Evolutionary conservation across 1,284 basidiomycete genomes (phyloP).

Genomic region (Porogramme epimiltina): DNA sequence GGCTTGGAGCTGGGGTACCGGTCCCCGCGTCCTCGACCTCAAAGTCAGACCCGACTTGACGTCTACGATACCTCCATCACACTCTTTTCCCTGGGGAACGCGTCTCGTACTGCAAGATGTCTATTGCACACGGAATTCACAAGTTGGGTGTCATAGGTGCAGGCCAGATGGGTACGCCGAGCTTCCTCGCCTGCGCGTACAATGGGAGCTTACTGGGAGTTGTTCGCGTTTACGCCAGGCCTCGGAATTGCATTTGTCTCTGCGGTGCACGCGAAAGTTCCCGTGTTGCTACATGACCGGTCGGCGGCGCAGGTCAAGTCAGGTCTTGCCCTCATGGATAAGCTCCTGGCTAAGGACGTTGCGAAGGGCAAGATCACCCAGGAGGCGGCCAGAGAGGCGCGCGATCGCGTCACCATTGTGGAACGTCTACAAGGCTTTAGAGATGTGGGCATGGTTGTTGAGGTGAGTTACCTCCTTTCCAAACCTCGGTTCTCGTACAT

Average conservation of each 20-base stretch:
- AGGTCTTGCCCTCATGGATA: slow-evolving; percentile 75
- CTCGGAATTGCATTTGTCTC: slow-evolving; percentile 87
- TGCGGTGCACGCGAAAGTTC: slow-evolving; percentile 76
- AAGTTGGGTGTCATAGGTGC: slow-evolving; percentile 75
- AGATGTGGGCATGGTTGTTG: slow-evolving; percentile 78
- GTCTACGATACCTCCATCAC: no score
- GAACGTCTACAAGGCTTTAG: slow-evolving; percentile 51
- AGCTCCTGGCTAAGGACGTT: slow-evolving; percentile 87
- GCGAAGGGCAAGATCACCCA: slow-evolving; percentile 78
- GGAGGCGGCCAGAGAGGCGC: slow-evolving; percentile 75
- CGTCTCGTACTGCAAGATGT: slow-evolving; percentile 36
- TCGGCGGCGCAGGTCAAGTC: slow-evolving; percentile 62
- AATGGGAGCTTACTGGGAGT: background rate
- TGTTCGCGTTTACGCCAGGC: slow-evolving; percentile 35
- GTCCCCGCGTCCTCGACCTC: background rate
- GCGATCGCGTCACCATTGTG: slow-evolving; percentile 63
- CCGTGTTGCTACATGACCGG: slow-evolving; percentile 74
- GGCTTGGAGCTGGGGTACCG: background rate
- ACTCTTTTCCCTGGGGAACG: no score
- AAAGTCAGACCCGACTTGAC: no score
- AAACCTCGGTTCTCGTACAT: no score
- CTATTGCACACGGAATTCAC: slow-evolving; percentile 66
- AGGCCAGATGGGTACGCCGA: slow-evolving; percentile 79
- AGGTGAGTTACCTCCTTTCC: slow-evolving; percentile 53
- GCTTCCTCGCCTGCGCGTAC: background rate